Conservation (phyloP, 768 basidiomycete genomes). For the Pisolithus sp. region DNA sequence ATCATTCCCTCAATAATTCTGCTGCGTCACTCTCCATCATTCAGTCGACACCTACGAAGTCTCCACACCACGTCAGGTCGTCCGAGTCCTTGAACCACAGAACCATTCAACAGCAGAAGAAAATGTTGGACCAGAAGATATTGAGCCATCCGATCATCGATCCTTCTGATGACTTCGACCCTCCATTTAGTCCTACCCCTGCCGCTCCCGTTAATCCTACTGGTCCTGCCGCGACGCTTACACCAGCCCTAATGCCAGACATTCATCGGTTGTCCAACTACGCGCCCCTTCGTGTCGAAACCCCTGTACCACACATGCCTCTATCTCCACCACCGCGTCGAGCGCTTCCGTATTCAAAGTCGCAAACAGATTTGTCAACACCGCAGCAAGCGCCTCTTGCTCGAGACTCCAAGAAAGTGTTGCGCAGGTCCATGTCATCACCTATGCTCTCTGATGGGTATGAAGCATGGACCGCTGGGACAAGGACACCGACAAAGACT, state of each 20-base stretch:
- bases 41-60: constrained; percentile 34
- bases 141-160: constrained; percentile 35
- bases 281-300: constrained; percentile 54
- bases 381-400: neutral
- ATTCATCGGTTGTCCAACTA: constrained; percentile 35
- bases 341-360: constrained; percentile 46
- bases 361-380: constrained; percentile 46
- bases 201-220: constrained; percentile 5
- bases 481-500: constrained; percentile 29
- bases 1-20: constrained; percentile 60
- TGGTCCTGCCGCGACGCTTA: constrained; percentile 12
- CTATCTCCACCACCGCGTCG: constrained; percentile 61
- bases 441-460: constrained; percentile 44
- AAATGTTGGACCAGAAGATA: constrained; percentile 38
- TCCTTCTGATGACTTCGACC: constrained; percentile 25
- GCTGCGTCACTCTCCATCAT: constrained; percentile 25
- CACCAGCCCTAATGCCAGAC: constrained; percentile 22
- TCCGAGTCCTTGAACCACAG: constrained; percentile 19
- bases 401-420: constrained; percentile 13
- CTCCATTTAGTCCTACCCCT: constrained; percentile 13
- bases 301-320: constrained; percentile 57
- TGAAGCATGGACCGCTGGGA: constrained; percentile 26
- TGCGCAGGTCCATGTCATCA: constrained; percentile 50
- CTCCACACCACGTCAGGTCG: constrained; percentile 15
- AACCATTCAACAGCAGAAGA: constrained; percentile 18